A percentile compares a stretch with the other conserved stretches of the same genome.
Evolutionary conservation across 164 flowering plant genomes (phyloP).

Genomic region (Piper longum): DNA sequence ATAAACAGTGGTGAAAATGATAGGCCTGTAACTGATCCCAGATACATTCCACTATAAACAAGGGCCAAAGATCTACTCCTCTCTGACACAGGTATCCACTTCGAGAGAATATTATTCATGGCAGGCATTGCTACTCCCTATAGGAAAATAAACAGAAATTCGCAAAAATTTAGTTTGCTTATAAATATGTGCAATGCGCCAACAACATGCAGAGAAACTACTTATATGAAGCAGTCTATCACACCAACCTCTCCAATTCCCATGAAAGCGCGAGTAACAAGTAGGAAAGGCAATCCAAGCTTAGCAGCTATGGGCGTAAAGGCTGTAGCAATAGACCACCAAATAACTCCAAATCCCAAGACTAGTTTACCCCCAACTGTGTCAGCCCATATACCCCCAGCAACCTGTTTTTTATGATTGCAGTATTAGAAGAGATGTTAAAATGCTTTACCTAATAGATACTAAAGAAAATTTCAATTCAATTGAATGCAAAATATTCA

Average conservation of each 20-base stretch:
- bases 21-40: conserved; percentile 92
- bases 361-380: conserved; percentile 85
- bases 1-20: conserved; percentile 87
- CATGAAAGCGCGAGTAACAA: conserved; percentile 86
- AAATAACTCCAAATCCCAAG: conserved; percentile 80
- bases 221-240: neutral
- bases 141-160: conserved; percentile 7
- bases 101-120: conserved; percentile 87
- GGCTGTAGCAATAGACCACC: conserved; percentile 97
- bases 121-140: conserved; percentile 99
- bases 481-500: too few relatives aligned
- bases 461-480: neutral
- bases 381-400: conserved; percentile 99
- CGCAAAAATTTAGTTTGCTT: neutral
- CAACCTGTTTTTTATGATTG: conserved; percentile 39
- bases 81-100: conserved; percentile 92
- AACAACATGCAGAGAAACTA: neutral
- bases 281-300: conserved; percentile 79
- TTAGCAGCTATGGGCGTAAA: conserved; percentile 91
- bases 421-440: neutral
- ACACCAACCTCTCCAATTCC: conserved; percentile 88
- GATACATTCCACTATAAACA: conserved; percentile 98
- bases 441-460: neutral
- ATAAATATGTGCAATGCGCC: neutral
- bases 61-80: conserved; percentile 93